Base-by-base conservation (phyloP, 225 moss, liverwort and hornwort species). In the Pseudoscleropodium purum region DNA sequence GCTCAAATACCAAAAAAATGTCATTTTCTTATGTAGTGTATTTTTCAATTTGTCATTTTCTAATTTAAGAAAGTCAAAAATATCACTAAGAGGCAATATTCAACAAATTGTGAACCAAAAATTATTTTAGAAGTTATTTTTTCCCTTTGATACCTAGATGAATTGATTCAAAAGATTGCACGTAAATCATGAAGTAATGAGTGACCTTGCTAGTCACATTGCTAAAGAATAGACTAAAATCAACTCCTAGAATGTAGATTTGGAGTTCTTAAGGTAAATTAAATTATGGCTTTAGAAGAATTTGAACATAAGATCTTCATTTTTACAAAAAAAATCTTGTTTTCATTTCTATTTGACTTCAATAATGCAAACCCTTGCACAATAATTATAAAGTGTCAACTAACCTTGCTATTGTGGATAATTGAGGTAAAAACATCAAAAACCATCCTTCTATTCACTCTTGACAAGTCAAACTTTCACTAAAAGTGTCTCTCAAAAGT, bases 131-230 rank as follows among this genome's bases (percentile, higher is more conserved):
- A 37, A 39, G 25, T 70, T 39, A 2, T 70, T 25, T 72, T 41
- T 39, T 72, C 1, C 15, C 5, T 72, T 15, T 4, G 2, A 41
- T 25, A 15, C 70, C n/a, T 21, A n/a, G 7, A 39, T 70, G 14
- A 39, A 39, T 8, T 25, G 8, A 69, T n/a, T n/a, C 7, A 39
- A 6, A 69, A 39, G 7, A 69, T 69, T 70, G 41, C 4, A 69
- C 4, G 24, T n/a, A n/a, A 69, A 39, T 24, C 7, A 39, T 69
- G 2, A n/a, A 69, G 13, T 1, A n/a, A 0, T 0, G 1, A 39
- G 1, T 39, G 4, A 25, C 39, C 25, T 70, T 39, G 8, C 6
- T 39, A 70, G 25, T 70, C 8, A 15, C 5, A 25, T 25, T 2
- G 3, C 39, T 70, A 25, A 72, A 41, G 41, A 72, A 27, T 15